phyloP scores from a whole-genome alignment of 202 grass and related monocot genomes.

The Carex arenaria region DNA sequence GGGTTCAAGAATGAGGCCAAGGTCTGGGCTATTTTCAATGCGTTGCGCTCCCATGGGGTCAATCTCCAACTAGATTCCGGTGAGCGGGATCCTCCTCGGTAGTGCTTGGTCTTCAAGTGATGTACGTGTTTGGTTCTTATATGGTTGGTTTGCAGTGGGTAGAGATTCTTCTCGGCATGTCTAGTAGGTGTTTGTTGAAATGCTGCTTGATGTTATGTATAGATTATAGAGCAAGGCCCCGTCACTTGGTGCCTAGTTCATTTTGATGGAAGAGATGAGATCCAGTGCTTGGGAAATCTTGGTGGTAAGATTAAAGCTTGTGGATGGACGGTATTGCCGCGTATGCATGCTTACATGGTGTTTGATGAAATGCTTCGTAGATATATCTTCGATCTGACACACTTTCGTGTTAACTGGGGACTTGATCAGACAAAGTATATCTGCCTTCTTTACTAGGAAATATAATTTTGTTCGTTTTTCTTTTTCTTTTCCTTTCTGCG shows the following conservation, averaged over 20 bases:
- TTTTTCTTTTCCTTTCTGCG: background rate
- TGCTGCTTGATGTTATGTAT: background rate
- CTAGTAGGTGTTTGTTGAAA: slow-evolving; percentile 19
- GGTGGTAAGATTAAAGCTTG: background rate
- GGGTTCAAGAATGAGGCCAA: slow-evolving; percentile 75
- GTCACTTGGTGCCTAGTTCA: background rate
- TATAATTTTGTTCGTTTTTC: background rate
- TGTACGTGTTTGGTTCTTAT: background rate
- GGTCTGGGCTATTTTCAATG: slow-evolving; percentile 80
- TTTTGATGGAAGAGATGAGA: background rate
- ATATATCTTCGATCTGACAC: background rate
- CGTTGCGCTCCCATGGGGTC: slow-evolving; percentile 49
- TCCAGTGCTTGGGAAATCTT: background rate
- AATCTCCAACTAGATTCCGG: slow-evolving; percentile 46
- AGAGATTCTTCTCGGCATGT: background rate
- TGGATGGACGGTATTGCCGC: background rate
- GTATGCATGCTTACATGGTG: background rate
- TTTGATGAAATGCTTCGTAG: background rate
- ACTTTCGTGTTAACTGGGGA: background rate
- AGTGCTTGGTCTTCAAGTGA: background rate
- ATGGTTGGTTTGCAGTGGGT: background rate
- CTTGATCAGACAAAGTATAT: background rate
- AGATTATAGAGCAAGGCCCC: background rate
- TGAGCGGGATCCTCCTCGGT: background rate
- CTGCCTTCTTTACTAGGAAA: background rate